Evolutionary conservation across 2,329 filamentous ascomycete species (phyloP).

Genomic region (Tothia fuscella): DNA sequence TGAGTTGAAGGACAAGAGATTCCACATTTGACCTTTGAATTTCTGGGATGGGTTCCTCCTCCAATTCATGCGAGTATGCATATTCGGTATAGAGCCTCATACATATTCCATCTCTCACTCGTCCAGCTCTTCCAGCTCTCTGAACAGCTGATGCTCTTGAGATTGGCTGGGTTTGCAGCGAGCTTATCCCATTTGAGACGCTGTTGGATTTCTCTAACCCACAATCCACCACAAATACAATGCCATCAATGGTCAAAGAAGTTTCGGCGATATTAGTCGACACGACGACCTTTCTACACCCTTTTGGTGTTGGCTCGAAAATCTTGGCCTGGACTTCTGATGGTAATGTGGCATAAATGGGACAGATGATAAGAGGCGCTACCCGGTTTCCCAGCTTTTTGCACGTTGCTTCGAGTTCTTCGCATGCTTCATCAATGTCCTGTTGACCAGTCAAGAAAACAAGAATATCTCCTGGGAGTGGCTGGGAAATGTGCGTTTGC

Average conservation of each 20-base stretch:
- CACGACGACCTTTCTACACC: constrained; percentile 79
- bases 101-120: constrained; percentile 83
- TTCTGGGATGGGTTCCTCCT: constrained; percentile 83
- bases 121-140: constrained; percentile 80
- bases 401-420: constrained; percentile 73
- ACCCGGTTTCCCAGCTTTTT: constrained; percentile 76
- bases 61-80: constrained; percentile 88
- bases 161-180: constrained; percentile 79
- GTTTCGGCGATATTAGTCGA: constrained; percentile 98
- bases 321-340: constrained; percentile 87
- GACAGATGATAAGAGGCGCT: constrained; percentile 78
- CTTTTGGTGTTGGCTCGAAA: constrained; percentile 81
- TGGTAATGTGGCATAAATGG: constrained; percentile 88
- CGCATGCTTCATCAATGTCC: constrained; percentile 82
- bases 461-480: constrained; percentile 68
- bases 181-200: constrained; percentile 93
- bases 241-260: constrained; percentile 87
- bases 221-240: constrained; percentile 90
- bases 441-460: constrained; percentile 95
- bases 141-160: constrained; percentile 89
- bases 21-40: constrained; percentile 86
- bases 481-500: constrained; percentile 83
- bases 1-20: constrained; percentile 71
- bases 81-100: constrained; percentile 91
- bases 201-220: constrained; percentile 94